Conservation (phyloP, 169 alveolate species). For the Babesia divergens region DNA sequence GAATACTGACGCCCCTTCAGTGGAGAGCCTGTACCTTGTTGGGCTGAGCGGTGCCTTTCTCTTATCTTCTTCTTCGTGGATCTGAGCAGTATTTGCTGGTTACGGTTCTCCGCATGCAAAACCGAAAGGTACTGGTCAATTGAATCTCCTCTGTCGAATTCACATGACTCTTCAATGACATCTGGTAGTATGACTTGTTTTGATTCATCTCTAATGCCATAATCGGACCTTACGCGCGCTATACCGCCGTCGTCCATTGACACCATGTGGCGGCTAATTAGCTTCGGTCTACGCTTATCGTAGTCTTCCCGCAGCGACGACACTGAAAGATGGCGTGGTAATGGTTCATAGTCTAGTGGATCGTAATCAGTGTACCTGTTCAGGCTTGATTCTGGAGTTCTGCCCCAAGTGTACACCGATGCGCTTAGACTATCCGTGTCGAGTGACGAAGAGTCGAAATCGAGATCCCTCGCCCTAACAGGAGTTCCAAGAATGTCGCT, state of each 20-base stretch:
- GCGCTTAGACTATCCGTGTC: slow-evolving; percentile 15
- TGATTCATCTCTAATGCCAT: not conserved
- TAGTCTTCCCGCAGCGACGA: not conserved
- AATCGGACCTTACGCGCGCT: not conserved
- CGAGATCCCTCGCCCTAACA: slow-evolving; percentile 9
- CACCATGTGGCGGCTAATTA: not conserved
- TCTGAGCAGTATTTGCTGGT: slow-evolving; percentile 1
- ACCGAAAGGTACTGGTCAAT: slow-evolving; percentile 16
- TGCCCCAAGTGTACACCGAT: slow-evolving; percentile 2
- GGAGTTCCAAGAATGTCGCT: slow-evolving; percentile 49
- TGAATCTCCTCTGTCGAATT: slow-evolving; percentile 6
- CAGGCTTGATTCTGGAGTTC: not conserved
- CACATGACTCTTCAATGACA: slow-evolving; percentile 3
- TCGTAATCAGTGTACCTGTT: not conserved
- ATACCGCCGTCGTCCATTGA: not conserved
- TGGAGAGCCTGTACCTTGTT: not conserved
- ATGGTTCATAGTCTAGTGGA: not conserved
- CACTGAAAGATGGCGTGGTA: slow-evolving; percentile 7
- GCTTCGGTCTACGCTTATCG: not conserved
- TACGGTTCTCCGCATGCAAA: slow-evolving; percentile 5
- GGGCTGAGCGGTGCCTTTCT: not conserved
- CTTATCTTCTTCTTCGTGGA: slow-evolving; percentile 11
- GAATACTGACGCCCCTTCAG: not conserved
- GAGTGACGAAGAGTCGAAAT: not conserved
- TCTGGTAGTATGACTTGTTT: not conserved